These are phyloP conservation scores for Neonectria faginata DNA, from an alignment of 2,329 filamentous ascomycete genomes.

Conservation along the genomic window DNA sequence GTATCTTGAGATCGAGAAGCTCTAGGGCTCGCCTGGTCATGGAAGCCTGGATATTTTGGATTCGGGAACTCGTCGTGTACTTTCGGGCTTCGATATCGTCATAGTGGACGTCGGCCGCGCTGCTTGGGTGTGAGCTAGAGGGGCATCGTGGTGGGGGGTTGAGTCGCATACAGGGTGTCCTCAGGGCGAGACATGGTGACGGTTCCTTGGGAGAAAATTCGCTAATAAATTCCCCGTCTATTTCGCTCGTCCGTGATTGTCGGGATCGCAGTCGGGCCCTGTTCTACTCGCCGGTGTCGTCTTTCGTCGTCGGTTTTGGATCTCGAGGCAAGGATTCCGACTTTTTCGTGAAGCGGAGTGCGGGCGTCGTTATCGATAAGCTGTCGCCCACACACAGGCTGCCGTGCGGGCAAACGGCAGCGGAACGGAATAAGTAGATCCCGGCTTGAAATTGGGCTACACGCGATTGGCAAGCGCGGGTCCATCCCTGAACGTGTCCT, in stretches of 20 bases:
- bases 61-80: constrained; percentile 96
- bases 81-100: constrained; percentile 95
- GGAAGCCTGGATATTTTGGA: constrained; percentile 91
- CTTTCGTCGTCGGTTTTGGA: constrained; percentile 28
- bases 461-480: constrained; percentile 35
- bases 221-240: background rate
- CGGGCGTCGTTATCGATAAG: constrained; percentile 44
- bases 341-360: constrained; percentile 45
- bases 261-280: background rate
- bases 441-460: constrained; percentile 30
- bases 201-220: background rate
- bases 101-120: constrained; percentile 97
- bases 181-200: constrained; percentile 93
- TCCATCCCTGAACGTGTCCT: constrained; percentile 41
- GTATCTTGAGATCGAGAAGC: constrained; percentile 82
- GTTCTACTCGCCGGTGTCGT: constrained; percentile 15
- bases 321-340: constrained; percentile 35
- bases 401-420: background rate
- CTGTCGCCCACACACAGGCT: background rate
- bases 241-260: background rate
- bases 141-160: constrained; percentile 36
- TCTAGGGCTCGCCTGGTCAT: constrained; percentile 96
- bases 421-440: constrained; percentile 18
- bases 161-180: constrained; percentile 80
- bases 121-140: constrained; percentile 55